Percentiles rank a stretch among this genome's conserved stretches.
These are phyloP conservation scores for Fusarium marasasianum DNA, from an alignment of 2,329 filamentous ascomycete species.

Conservation along the genomic window DNA sequence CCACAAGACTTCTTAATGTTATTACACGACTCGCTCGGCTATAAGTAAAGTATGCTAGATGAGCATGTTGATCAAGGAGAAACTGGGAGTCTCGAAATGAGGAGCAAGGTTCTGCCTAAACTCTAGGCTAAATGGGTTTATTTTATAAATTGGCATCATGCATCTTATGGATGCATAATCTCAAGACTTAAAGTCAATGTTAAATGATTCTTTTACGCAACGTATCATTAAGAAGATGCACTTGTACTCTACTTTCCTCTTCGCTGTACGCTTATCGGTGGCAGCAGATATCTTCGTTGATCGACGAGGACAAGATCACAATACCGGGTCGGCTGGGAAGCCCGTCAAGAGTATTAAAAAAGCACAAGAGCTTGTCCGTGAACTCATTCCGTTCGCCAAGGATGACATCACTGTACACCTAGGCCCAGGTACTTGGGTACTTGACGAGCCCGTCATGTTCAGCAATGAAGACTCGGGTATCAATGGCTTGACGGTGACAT, in stretches of 20 bases:
- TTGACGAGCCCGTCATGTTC: background rate
- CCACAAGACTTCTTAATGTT: background rate
- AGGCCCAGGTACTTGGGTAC: background rate
- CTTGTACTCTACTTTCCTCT: background rate
- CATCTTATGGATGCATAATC: too few relatives aligned
- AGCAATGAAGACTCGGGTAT: background rate
- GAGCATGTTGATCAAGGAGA: background rate
- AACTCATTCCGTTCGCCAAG: background rate
- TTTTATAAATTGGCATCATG: too few relatives aligned
- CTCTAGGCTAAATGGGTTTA: too few relatives aligned
- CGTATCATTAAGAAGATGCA: background rate
- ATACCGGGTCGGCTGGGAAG: background rate
- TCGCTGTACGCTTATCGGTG: background rate
- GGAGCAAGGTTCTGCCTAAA: background rate
- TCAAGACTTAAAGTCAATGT: fast-evolving
- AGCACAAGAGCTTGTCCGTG: background rate
- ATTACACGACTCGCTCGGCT: background rate
- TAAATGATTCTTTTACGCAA: background rate
- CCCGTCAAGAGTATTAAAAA: background rate
- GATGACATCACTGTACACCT: background rate
- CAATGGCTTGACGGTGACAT: background rate
- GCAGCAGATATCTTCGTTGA: background rate
- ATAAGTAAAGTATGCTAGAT: background rate
- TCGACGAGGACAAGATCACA: background rate
- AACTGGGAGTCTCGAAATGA: background rate